phyloP scores from a whole-genome alignment of 2,329 filamentous ascomycete genomes.

The Hypoxylon sp. region DNA sequence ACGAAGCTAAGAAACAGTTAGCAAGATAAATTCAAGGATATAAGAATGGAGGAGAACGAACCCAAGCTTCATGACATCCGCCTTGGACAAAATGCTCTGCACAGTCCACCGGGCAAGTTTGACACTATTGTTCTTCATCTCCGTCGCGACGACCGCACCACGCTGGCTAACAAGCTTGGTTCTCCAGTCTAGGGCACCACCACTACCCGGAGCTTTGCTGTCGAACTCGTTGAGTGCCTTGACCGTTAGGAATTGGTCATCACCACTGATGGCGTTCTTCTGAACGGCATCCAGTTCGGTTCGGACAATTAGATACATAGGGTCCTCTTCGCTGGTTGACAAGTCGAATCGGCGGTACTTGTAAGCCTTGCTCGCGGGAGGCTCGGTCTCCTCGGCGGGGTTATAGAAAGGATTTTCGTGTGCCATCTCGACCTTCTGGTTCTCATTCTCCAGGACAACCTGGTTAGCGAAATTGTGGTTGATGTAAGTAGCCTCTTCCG shows the following conservation, averaged over 20 bases:
- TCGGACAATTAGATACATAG: conserved; percentile 91
- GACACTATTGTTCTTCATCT: conserved; percentile 99
- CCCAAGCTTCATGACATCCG: conserved; percentile 99
- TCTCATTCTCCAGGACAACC: conserved; percentile 87
- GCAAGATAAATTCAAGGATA: conserved; percentile 5
- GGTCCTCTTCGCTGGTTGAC: conserved; percentile 93
- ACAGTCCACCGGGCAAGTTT: conserved; percentile 98
- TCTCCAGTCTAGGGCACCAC: conserved; percentile 96
- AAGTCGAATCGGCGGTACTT: conserved; percentile 98
- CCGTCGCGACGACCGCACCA: conserved; percentile 96
- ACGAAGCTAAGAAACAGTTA: conserved; percentile 78
- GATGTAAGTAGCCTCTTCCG: conserved; percentile 98
- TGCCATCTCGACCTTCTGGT: conserved; percentile 84
- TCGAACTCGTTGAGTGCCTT: conserved; percentile 99
- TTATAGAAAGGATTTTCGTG: conserved; percentile 99
- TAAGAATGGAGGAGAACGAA: conserved; percentile 62
- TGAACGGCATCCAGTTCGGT: conserved; percentile 96
- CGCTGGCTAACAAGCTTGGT: conserved; percentile 94
- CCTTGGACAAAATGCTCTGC: conserved; percentile 95
- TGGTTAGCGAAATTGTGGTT: conserved; percentile 99
- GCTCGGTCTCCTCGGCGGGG: conserved; percentile 90
- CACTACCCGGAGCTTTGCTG: conserved; percentile 95
- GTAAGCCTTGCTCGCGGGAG: conserved; percentile 96
- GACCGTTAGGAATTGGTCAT: conserved; percentile 91
- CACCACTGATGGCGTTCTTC: conserved; percentile 93